Conservation (phyloP, 129 eudicot species). For the Lactuca sativa region DNA sequence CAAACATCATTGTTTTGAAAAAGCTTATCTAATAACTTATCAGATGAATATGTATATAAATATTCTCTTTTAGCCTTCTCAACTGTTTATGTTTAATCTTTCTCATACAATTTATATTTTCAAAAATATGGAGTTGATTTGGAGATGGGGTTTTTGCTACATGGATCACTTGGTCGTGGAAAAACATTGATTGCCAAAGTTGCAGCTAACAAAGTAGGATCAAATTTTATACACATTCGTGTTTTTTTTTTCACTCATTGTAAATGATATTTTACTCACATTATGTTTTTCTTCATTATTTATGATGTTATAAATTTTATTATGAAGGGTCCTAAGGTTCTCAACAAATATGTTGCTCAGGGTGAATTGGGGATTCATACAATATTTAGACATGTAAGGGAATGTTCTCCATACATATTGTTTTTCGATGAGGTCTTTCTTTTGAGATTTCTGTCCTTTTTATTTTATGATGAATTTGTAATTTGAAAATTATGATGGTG, state of each 20-base stretch:
- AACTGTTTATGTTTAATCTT: neutral
- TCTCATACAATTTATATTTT: neutral
- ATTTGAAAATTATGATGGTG: neutral
- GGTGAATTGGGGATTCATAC: constrained; percentile 83
- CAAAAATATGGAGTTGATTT: constrained; percentile 64
- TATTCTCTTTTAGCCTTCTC: too few relatives aligned
- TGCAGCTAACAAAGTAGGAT: constrained; percentile 94
- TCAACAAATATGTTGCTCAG: constrained; percentile 89
- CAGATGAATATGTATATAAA: too few relatives aligned
- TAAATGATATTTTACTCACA: neutral
- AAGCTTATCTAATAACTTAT: too few relatives aligned
- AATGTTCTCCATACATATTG: constrained; percentile 86
- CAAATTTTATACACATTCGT: constrained; percentile 88
- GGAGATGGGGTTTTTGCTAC: constrained; percentile 84
- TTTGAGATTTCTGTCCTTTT: neutral
- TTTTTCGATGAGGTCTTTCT: constrained; percentile 88
- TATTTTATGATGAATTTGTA: neutral
- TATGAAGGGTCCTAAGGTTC: constrained; percentile 88
- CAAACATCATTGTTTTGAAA: too few relatives aligned
- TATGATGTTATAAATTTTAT: neutral
- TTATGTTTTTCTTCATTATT: neutral
- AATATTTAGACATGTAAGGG: constrained; percentile 87
- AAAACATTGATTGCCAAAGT: constrained; percentile 94
- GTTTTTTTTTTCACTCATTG: constrained; percentile 34
- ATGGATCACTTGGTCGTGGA: constrained; percentile 96